A percentile compares a stretch with the other conserved stretches of the same genome.
These are phyloP conservation scores for Scedosporium aurantiacum DNA, from an alignment of 2,329 filamentous ascomycete genomes.

Conservation along the genomic window DNA sequence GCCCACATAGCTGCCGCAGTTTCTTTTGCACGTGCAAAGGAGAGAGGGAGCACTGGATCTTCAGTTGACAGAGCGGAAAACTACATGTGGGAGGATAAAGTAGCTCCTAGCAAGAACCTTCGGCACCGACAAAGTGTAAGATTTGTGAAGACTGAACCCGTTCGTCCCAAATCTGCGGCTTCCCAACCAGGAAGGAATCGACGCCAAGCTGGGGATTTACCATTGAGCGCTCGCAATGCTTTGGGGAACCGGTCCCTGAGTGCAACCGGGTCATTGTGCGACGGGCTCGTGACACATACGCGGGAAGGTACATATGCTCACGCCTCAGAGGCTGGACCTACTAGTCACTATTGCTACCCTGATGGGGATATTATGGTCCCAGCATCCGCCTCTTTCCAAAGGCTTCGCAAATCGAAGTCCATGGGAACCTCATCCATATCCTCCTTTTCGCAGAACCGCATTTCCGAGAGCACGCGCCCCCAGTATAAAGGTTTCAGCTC, in stretches of 20 bases:
- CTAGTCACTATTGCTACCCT: neutral
- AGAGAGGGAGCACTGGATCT: slow-evolving; percentile 24
- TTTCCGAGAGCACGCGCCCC: neutral
- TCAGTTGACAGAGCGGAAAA: slow-evolving; percentile 17
- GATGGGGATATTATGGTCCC: slow-evolving; percentile 19
- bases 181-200: slow-evolving; percentile 16
- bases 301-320: neutral
- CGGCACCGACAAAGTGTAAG: slow-evolving; percentile 43
- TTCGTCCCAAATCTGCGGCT: slow-evolving; percentile 18
- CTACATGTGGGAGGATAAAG: slow-evolving; percentile 7
- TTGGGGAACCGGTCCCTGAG: neutral
- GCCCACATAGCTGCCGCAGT: slow-evolving; percentile 51
- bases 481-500: neutral
- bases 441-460: neutral
- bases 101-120: slow-evolving; percentile 15
- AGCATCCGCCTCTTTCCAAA: slow-evolving; percentile 34
- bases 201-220: neutral
- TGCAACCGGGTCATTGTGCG: neutral
- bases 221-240: neutral
- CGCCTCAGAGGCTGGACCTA: neutral
- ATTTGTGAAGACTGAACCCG: slow-evolving; percentile 30
- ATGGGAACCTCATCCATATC: slow-evolving; percentile 30
- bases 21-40: slow-evolving; percentile 45
- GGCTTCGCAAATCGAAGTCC: slow-evolving; percentile 43
- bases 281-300: neutral